Base-by-base conservation (phyloP, 2,329 filamentous ascomycete species). In the Botrytis fabae region DNA sequence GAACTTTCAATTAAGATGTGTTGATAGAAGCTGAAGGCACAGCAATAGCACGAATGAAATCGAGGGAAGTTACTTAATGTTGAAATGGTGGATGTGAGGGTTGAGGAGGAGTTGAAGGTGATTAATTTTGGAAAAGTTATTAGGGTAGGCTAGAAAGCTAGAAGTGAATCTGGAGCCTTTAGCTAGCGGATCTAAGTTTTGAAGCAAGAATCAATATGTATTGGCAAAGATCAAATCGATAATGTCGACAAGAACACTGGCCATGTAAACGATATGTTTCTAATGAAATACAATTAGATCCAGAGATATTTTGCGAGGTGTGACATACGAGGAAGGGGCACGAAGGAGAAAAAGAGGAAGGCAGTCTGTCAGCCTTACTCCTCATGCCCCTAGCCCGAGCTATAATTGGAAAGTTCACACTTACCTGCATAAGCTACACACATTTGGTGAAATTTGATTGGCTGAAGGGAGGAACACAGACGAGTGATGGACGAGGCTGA, bases 351-450 rank as follows among this genome's bases (percentile, higher is more conserved):
- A 66, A 66, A 40, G 20, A 54, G 18, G 28, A 57, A 18, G 16
- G 3, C 14, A 51, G 8, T 46, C 44, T 51, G 38, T 25, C 48
- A 68, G 65, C 65, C 65, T 57, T 68, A 42, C 65, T 48, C 48
- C 65, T 68, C 65, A 28, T 25, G 16, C 2, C 7, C n/a, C 1
- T 6, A 40, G 64, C 25, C 46, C 28, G 46, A 16, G 12, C 46
- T 40, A 40, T 40, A 40, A 14, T 22, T 68, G 46, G 64, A 28
- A 40, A 68, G 35, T 28, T 42, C 44, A 2, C 35, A 28, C 28
- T 57, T 0, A 57, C 65, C 64, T 68, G 64, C 64, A 68, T 35
- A 38, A 68, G 64, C 46, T 48, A 57, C 46, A 42, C 38, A 40
- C 18, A 4, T 38, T 32, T 42, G 10, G 4, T 1, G 48, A 32